Conservation (phyloP, 2,329 filamentous ascomycete species). For the Apiospora hydei region DNA sequence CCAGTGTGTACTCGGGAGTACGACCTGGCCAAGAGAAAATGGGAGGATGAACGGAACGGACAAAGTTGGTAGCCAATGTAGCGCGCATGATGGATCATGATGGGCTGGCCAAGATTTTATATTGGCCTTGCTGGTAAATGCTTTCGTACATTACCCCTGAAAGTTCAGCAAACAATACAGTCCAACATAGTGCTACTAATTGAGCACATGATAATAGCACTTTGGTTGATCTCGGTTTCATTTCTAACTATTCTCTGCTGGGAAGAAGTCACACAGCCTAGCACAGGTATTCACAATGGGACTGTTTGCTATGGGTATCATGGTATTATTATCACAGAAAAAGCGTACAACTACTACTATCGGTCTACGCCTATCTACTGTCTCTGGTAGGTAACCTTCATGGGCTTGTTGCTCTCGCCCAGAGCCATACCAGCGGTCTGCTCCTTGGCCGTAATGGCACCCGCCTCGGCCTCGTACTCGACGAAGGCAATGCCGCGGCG, state of each 20-base stretch:
- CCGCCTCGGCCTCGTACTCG: constrained; percentile 90
- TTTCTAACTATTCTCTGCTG: too few species aligned
- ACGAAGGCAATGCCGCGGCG: constrained; percentile 92
- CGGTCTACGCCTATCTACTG: constrained; percentile 59
- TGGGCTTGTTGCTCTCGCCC: constrained; percentile 74
- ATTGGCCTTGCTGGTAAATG: too few species aligned
- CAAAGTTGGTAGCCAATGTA: not conserved
- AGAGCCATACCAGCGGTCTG: constrained; percentile 86
- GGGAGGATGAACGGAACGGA: not conserved
- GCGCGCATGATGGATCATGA: not conserved
- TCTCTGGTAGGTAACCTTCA: constrained; percentile 96
- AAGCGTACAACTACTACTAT: not conserved
- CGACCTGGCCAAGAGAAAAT: not conserved
- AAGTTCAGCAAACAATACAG: too few species aligned
- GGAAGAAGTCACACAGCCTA: too few species aligned
- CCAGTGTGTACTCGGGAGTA: not conserved
- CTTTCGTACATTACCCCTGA: too few species aligned
- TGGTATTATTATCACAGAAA: constrained; percentile 6
- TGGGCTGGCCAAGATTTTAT: not conserved
- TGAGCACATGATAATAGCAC: too few species aligned
- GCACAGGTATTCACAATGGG: not conserved
- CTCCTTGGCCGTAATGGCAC: constrained; percentile 93
- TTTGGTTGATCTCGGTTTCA: too few species aligned
- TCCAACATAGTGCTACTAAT: too few species aligned
- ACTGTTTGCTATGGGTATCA: not conserved